Base-by-base conservation (phyloP, 805 yeast genomes). In the Kregervanrija delftensis region DNA sequence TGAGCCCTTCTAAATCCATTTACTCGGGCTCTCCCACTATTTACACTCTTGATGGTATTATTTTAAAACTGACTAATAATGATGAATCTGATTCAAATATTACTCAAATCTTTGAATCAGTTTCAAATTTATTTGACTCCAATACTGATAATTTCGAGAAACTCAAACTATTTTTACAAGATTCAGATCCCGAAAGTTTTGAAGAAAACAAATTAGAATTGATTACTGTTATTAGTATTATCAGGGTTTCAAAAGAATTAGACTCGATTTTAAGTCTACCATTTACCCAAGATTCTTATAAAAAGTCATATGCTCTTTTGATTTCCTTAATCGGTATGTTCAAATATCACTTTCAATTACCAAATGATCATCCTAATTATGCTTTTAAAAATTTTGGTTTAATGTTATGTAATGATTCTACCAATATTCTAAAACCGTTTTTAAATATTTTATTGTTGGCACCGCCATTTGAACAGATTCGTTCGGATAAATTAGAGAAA, bases 331-430 rank as follows among this genome's bases (percentile, higher is more conserved):
- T 54, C 22, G 52, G 54, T 11, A 45, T 57, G 3, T 51, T 54
- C 42, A 56, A 56, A 31, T 54, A 55, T 41, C 60, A 60, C 40
- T 63, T 59, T 35, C 59, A 58, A 37, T 41, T 60, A 17, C 58
- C 60, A 5, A 42, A 35, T 13, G 35, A 44, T 6, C 56, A 56
- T 41, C 44, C 44, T 8, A 51, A 52, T 41, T 60, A 56, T 43
- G 62, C 55, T 1, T 59, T 62, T 37, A 55, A 45, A 42, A 58
- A 52, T 35, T 61, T 56, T 49, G 63, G 59, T 5, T 34, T 13
- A 8, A 38, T 62, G 2, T 42, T 61, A 9, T 36, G 45, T 11
- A 33, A 40, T 8, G 32, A 39, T 9, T 35, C 28, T 13, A 22
- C 30, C 4, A 42, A 42, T 44, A 45, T 45, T 42, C 33, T 47